phyloP scores from a whole-genome alignment of 805 yeast genomes.

The Lipomyces oligophaga region DNA sequence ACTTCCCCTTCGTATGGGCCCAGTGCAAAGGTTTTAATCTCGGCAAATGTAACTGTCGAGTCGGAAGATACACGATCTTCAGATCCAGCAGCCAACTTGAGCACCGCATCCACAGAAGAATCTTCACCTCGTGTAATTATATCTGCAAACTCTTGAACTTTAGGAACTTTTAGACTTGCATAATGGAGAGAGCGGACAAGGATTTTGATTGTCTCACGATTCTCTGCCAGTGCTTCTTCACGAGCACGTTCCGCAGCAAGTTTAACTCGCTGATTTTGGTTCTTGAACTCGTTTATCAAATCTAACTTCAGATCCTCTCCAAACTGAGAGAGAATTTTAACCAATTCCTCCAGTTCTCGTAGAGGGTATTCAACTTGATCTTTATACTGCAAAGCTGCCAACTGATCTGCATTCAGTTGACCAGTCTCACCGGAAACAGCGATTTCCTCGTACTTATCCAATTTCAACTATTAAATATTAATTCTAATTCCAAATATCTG shows the following conservation, averaged over 20 bases:
- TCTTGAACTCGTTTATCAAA: not conserved
- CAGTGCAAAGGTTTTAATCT: slow-evolving; percentile 14
- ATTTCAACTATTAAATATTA: slow-evolving; percentile 1
- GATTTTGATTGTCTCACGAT: not conserved
- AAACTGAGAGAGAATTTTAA: slow-evolving; percentile 30
- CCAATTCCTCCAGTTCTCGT: slow-evolving; percentile 37
- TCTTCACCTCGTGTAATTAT: slow-evolving; percentile 36
- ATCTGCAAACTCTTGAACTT: slow-evolving; percentile 38
- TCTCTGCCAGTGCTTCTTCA: slow-evolving; percentile 7
- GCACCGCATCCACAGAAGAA: slow-evolving; percentile 34
- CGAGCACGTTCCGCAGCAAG: slow-evolving; percentile 17
- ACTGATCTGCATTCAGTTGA: slow-evolving; percentile 38
- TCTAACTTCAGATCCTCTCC: slow-evolving; percentile 17
- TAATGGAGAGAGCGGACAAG: no score
- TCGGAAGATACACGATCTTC: slow-evolving; percentile 31
- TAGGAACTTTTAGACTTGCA: slow-evolving; percentile 37
- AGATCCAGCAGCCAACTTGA: slow-evolving; percentile 33
- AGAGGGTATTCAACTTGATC: slow-evolving; percentile 39
- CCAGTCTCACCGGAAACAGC: slow-evolving; percentile 31
- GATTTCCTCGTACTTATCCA: slow-evolving; percentile 38
- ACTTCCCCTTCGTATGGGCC: slow-evolving; percentile 15
- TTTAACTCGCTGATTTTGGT: not conserved
- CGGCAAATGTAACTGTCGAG: slow-evolving; percentile 13
- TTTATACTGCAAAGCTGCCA: slow-evolving; percentile 35
- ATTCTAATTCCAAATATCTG: not conserved